Percentiles rank a stretch among this genome's conserved stretches.
Evolutionary conservation across 257 asterid genomes (phyloP).

Genomic region (Jacaranda copaia): DNA sequence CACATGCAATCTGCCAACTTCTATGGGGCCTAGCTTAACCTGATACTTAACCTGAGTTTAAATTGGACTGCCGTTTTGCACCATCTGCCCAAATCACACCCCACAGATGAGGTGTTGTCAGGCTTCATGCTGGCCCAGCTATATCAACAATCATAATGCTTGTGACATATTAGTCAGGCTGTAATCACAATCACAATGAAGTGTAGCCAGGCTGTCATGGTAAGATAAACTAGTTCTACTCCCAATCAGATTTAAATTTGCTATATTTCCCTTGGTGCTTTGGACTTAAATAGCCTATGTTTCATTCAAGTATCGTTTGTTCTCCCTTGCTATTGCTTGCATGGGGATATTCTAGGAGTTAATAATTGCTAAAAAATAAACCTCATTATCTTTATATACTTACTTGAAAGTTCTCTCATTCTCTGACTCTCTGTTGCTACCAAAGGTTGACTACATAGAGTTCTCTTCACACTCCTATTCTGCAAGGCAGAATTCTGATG

Average conservation of each 20-base stretch:
- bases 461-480: neutral
- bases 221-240: neutral
- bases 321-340: neutral
- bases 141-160: neutral
- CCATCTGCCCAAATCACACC: neutral
- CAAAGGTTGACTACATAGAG: neutral
- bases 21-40: neutral
- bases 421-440: neutral
- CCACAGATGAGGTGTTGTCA: neutral
- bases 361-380: neutral
- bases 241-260: neutral
- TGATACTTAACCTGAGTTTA: neutral
- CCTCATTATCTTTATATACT: neutral
- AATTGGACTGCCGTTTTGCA: slow-evolving; percentile 1
- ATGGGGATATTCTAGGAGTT: neutral
- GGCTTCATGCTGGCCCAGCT: neutral
- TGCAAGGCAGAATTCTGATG: neutral
- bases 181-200: no score
- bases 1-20: neutral
- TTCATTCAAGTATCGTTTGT: neutral
- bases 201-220: neutral
- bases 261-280: neutral
- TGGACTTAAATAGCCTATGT: neutral
- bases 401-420: neutral
- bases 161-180: neutral